A percentile compares a stretch with the other conserved stretches of the same genome.
phyloP scores from a whole-genome alignment of 768 basidiomycete genomes.

The Boletus tylopilopsis region DNA sequence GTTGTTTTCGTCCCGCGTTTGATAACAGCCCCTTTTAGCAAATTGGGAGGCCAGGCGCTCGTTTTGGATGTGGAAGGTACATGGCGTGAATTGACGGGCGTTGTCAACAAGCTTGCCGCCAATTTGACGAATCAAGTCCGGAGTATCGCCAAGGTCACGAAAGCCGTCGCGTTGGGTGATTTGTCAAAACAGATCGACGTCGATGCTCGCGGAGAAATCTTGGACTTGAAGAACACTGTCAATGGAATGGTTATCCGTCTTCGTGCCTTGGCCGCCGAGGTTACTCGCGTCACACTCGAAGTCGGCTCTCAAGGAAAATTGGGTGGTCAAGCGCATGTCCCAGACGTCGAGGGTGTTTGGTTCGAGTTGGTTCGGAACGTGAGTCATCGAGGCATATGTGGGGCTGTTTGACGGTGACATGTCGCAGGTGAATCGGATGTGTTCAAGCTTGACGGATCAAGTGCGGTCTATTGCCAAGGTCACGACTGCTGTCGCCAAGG shows the following conservation, averaged over 20 bases:
- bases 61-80: conserved; percentile 88
- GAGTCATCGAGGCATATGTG: conserved; percentile 17
- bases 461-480: conserved; percentile 82
- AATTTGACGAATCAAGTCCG: conserved; percentile 65
- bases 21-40: conserved; percentile 33
- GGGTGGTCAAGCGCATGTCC: conserved; percentile 84
- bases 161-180: conserved; percentile 84
- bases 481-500: conserved; percentile 86
- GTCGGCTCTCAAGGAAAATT: conserved; percentile 88
- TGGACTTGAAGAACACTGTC: conserved; percentile 68
- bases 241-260: conserved; percentile 49
- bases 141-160: conserved; percentile 59
- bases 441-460: conserved; percentile 73
- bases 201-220: conserved; percentile 85
- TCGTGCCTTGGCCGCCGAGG: conserved; percentile 73
- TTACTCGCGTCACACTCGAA: conserved; percentile 79
- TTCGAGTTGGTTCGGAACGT: conserved; percentile 76
- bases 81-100: conserved; percentile 81
- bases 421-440: conserved; percentile 71
- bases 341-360: conserved; percentile 92
- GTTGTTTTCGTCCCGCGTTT: conserved; percentile 17
- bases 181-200: conserved; percentile 89
- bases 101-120: conserved; percentile 77
- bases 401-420: conserved; percentile 6
- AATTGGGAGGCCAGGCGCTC: conserved; percentile 82